These are phyloP conservation scores for Daldinia eschscholtzii DNA, from an alignment of 2,329 filamentous ascomycete species.

Conservation along the genomic window DNA sequence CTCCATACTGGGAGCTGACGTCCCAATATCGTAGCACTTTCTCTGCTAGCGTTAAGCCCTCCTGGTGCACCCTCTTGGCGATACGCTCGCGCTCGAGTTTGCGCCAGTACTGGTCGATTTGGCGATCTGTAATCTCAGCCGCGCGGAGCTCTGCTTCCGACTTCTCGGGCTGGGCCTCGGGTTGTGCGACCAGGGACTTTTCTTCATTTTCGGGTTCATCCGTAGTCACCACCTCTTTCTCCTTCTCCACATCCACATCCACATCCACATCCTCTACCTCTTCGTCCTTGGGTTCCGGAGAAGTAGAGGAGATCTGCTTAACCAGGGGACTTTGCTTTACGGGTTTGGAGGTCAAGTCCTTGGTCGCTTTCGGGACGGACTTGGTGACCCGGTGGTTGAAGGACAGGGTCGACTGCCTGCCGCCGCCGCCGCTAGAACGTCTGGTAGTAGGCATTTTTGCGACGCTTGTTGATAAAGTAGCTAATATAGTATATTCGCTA, in stretches of 20 bases:
- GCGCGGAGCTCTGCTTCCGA: slow-evolving; percentile 69
- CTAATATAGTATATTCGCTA: slow-evolving; percentile 29
- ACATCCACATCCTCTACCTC: neutral
- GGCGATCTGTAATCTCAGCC: slow-evolving; percentile 72
- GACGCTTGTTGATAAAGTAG: neutral
- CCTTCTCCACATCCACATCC: neutral
- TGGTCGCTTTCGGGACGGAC: slow-evolving; percentile 61
- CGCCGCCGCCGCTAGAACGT: slow-evolving; percentile 59
- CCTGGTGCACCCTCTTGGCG: slow-evolving; percentile 81
- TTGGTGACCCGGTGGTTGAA: slow-evolving; percentile 71
- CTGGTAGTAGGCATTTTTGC: slow-evolving; percentile 62
- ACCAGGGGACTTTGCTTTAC: slow-evolving; percentile 53
- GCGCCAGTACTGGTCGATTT: slow-evolving; percentile 84
- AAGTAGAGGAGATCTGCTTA: slow-evolving; percentile 45
- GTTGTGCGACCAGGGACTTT: slow-evolving; percentile 29
- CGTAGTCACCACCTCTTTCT: slow-evolving; percentile 40
- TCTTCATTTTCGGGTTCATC: slow-evolving; percentile 39
- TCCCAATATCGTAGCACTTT: slow-evolving; percentile 94
- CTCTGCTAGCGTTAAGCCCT: slow-evolving; percentile 78
- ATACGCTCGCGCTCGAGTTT: slow-evolving; percentile 76
- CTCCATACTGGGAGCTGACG: slow-evolving; percentile 89
- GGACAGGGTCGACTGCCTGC: slow-evolving; percentile 68
- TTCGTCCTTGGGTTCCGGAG: slow-evolving; percentile 14
- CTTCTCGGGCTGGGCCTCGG: slow-evolving; percentile 51
- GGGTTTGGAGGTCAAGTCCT: slow-evolving; percentile 56